Conservation (phyloP, 352 stramenopile species). For the Halophytophthora batemanensis region DNA sequence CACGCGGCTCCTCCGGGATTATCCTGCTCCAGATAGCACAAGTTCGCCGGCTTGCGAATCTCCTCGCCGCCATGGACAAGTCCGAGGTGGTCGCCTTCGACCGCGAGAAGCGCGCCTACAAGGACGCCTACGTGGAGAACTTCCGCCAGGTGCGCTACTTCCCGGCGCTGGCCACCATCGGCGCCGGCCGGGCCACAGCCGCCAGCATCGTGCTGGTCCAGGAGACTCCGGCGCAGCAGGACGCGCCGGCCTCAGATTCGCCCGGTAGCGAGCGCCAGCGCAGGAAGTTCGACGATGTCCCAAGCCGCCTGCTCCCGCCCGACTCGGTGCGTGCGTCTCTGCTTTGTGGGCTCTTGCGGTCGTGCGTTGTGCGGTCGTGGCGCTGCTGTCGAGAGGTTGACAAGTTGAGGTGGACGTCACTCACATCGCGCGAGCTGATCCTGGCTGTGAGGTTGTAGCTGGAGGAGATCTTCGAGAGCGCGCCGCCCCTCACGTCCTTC, state of each 20-base stretch:
- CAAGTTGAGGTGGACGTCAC: too few relatives aligned
- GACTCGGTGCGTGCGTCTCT: conserved; percentile 44
- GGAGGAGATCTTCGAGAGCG: conserved; percentile 54
- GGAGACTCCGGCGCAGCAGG: conserved; percentile 12
- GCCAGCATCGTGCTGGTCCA: conserved; percentile 71
- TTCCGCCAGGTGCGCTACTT: conserved; percentile 75
- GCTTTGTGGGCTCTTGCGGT: conserved; percentile 9
- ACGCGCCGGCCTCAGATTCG: conserved; percentile 2
- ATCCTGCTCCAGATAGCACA: too few relatives aligned
- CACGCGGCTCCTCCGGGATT: too few relatives aligned
- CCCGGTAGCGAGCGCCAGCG: conserved; percentile 5
- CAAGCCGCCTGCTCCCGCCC: conserved; percentile 47
- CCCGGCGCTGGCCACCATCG: conserved; percentile 57
- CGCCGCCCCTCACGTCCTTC: conserved; percentile 54
- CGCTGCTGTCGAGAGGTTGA: not conserved
- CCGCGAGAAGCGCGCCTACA: conserved; percentile 75
- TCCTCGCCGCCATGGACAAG: conserved; percentile 38
- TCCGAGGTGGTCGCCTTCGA: conserved; percentile 56
- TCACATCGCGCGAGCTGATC: too few relatives aligned
- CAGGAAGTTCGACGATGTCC: conserved; percentile 32
- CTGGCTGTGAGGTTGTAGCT: conserved; percentile 25
- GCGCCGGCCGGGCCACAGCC: conserved; percentile 37
- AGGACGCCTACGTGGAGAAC: conserved; percentile 69
- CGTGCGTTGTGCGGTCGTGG: not conserved
- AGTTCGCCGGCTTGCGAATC: not conserved